phyloP scores from a whole-genome alignment of 331 rosid genomes.

The Quercus phellos region DNA sequence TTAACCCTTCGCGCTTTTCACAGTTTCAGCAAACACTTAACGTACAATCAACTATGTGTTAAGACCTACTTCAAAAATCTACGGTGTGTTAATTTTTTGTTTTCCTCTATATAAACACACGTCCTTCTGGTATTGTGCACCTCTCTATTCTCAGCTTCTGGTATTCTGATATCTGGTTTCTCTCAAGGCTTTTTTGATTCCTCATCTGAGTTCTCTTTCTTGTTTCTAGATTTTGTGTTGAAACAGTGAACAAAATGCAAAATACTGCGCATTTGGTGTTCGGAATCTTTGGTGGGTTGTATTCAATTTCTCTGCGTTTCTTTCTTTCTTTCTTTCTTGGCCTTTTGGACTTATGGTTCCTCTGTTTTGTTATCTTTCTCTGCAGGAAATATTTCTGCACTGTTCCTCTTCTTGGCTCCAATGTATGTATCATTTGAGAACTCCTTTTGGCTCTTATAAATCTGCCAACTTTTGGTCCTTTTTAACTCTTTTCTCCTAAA shows the following conservation, averaged over 20 bases:
- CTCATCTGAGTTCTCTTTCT: neutral
- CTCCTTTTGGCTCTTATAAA: neutral
- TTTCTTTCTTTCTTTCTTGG: neutral
- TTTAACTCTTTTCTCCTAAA: neutral
- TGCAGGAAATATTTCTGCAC: conserved; percentile 80
- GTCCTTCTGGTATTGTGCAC: no score
- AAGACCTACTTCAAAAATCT: no score
- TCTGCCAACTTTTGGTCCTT: neutral
- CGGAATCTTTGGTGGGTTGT: conserved; percentile 70
- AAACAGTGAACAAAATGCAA: conserved; percentile 22
- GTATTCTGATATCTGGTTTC: neutral
- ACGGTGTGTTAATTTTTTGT: no score
- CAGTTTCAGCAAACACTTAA: no score
- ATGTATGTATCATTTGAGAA: conserved; percentile 34
- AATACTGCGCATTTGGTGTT: conserved; percentile 52
- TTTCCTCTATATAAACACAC: no score
- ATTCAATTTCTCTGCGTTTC: neutral
- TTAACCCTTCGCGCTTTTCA: no score
- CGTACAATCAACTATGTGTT: no score
- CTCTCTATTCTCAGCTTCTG: no score
- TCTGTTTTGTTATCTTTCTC: conserved; percentile 11
- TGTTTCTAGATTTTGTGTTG: neutral
- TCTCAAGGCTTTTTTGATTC: neutral
- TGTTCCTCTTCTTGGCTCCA: conserved; percentile 94
- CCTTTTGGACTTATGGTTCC: neutral